Percentiles rank a stretch among this genome's conserved stretches.
Evolutionary conservation across 1,139 yeast species (phyloP).

Genomic region (Pneumocystis carinii): DNA sequence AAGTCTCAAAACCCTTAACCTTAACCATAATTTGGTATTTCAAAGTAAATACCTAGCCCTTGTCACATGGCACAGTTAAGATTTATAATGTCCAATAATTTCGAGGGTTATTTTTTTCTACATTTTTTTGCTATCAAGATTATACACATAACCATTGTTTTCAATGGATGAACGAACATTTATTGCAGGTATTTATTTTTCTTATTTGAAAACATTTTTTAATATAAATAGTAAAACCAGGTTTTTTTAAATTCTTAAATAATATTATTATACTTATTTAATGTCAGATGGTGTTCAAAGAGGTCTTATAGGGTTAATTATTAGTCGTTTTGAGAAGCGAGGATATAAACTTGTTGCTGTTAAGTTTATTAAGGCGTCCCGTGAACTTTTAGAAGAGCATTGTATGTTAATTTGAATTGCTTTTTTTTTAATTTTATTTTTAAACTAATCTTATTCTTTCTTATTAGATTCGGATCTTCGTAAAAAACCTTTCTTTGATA

Average conservation of each 20-base stretch:
- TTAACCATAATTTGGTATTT: neutral
- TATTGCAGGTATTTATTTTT: neutral
- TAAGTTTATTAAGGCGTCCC: constrained; percentile 80
- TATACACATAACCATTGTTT: no score
- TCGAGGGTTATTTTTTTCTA: neutral
- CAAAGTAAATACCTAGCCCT: neutral
- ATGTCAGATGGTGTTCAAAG: neutral
- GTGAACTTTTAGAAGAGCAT: constrained; percentile 78
- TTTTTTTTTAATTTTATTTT: no score
- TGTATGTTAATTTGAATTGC: constrained; percentile 28
- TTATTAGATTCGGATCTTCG: constrained; percentile 53
- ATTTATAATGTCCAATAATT: neutral
- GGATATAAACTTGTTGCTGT: constrained; percentile 84
- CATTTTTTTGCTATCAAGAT: neutral
- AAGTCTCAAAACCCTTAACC: neutral
- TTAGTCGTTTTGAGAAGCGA: constrained; percentile 78
- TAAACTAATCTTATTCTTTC: neutral
- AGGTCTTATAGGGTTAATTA: constrained; percentile 60
- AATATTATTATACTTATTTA: neutral
- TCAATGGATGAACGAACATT: neutral
- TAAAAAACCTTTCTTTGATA: constrained; percentile 93
- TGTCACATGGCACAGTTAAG: neutral
- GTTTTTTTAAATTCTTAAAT: neutral
- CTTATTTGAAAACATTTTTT: no score
- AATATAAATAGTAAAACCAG: neutral